Base-by-base conservation (phyloP, 306 rosid genomes). In the Senna tora region DNA sequence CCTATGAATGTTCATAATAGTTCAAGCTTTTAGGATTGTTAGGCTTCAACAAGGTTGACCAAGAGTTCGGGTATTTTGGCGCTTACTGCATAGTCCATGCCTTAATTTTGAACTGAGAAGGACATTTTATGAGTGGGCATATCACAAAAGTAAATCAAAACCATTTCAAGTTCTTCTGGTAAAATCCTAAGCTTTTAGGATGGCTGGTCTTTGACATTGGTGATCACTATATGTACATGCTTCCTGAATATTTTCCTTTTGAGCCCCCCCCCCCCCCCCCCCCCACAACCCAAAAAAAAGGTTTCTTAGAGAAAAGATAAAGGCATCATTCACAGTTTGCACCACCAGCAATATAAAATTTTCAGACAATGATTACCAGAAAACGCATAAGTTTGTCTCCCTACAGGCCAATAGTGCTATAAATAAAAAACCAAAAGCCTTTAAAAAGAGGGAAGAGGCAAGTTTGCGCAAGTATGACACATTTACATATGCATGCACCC, bases 111-210 rank as follows among this genome's bases (percentile, higher is more conserved):
- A 73, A 38, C 30, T 25, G 1, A 25, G 30, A 25, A 25, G 61
- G 9, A 49, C n/a, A 49, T 21, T 36, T 3, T 46, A 38, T 22
- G 64, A 50, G 45, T 39, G 11, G 13, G 13, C 7, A 7, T 38
- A 25, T 39, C 16, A 52, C 54, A 36, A 33, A 51, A 34, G 22
- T 30, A 65, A 54, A 32, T 54, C 34, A 10, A 58, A 75, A 47
- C 34, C 25, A 51, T 15, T 14, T 39, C 62, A 2, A 34, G 11
- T 9, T 75, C 22, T 34, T 66, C 21, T 56, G 6, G 17, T 46
- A 49, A 75, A 36, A 15, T 41, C 59, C 58, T 15, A 67, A 46
- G 68, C 74, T 67, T 36, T 42, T 22, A 19, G 68, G 59, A 56
- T 66, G 47, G 39, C 55, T 52, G 14, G 46, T 39, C 36, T 42